Conservation (phyloP, 345 rosid species). For the Alliaria petiolata region DNA sequence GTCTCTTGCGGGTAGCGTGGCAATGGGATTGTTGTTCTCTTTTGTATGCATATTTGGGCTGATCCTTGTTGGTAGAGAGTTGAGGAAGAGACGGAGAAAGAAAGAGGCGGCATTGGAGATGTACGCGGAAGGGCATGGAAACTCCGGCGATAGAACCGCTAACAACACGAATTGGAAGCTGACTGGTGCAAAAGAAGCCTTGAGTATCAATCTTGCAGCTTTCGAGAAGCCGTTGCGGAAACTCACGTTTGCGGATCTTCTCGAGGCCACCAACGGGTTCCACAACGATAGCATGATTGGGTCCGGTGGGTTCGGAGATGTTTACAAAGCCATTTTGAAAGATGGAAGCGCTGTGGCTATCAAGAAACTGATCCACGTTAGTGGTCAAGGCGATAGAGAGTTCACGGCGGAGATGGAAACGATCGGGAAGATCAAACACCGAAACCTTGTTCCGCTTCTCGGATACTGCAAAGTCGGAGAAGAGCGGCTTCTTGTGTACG, state of each 20-base stretch:
- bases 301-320: slow-evolving; percentile 97
- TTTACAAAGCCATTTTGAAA: slow-evolving; percentile 80
- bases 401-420: slow-evolving; percentile 99
- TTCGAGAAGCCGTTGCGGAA: slow-evolving; percentile 83
- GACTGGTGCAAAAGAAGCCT: slow-evolving; percentile 62
- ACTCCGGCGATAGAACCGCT: slow-evolving; percentile 62
- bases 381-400: slow-evolving; percentile 97
- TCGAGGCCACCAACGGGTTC: slow-evolving; percentile 88
- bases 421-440: slow-evolving; percentile 90
- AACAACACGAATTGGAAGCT: slow-evolving; percentile 67
- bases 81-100: slow-evolving; percentile 67
- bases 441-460: slow-evolving; percentile 86
- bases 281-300: slow-evolving; percentile 82
- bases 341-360: slow-evolving; percentile 90
- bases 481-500: slow-evolving; percentile 89
- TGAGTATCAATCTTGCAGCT: slow-evolving; percentile 78
- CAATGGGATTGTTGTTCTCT: slow-evolving; percentile 81
- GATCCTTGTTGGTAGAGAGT: slow-evolving; percentile 59
- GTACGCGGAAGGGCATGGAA: slow-evolving; percentile 47
- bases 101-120: slow-evolving; percentile 55
- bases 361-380: slow-evolving; percentile 86
- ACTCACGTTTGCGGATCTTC: slow-evolving; percentile 90
- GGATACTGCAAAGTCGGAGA: slow-evolving; percentile 93
- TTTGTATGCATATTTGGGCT: slow-evolving; percentile 67
- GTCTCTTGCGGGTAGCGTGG: slow-evolving; percentile 70